These are phyloP conservation scores for Hypericum androsaemum DNA, from an alignment of 345 rosid species.

Conservation along the genomic window DNA sequence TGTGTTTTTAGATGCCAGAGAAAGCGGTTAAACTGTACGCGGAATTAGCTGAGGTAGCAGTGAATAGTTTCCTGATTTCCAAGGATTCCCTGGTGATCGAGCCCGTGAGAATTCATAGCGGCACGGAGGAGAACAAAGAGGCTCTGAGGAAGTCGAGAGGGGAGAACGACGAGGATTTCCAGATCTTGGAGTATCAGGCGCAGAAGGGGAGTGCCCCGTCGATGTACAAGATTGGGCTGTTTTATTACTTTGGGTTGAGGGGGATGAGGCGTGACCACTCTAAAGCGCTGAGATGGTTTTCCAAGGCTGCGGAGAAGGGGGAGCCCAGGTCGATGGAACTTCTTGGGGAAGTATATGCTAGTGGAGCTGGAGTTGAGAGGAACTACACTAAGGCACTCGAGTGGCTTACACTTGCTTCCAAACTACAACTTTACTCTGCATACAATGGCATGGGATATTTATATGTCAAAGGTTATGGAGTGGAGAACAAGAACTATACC, in stretches of 20 bases:
- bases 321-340: slow-evolving; percentile 94
- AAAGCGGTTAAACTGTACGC: slow-evolving; percentile 75
- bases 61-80: slow-evolving; percentile 79
- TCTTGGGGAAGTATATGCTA: slow-evolving; percentile 93
- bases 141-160: slow-evolving; percentile 82
- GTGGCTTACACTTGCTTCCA: slow-evolving; percentile 84
- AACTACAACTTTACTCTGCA: slow-evolving; percentile 72
- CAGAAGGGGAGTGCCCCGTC: slow-evolving; percentile 89
- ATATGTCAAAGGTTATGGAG: slow-evolving; percentile 95
- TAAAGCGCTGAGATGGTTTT: slow-evolving; percentile 88
- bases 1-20: slow-evolving; percentile 63
- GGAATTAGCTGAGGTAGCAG: slow-evolving; percentile 83
- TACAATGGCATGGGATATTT: slow-evolving; percentile 94
- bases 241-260: slow-evolving; percentile 93
- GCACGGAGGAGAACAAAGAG: slow-evolving; percentile 94
- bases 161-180: slow-evolving; percentile 98
- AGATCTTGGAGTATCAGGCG: slow-evolving; percentile 92
- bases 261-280: slow-evolving; percentile 80
- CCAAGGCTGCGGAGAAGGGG: slow-evolving; percentile 78
- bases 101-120: slow-evolving; percentile 81
- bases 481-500: slow-evolving; percentile 85
- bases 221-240: slow-evolving; percentile 80
- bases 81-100: slow-evolving; percentile 87
- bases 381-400: slow-evolving; percentile 87
- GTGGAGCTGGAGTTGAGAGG: slow-evolving; percentile 98